Evolutionary conservation across 805 yeast genomes (phyloP).

Genomic region (Schwanniomyces sp.): DNA sequence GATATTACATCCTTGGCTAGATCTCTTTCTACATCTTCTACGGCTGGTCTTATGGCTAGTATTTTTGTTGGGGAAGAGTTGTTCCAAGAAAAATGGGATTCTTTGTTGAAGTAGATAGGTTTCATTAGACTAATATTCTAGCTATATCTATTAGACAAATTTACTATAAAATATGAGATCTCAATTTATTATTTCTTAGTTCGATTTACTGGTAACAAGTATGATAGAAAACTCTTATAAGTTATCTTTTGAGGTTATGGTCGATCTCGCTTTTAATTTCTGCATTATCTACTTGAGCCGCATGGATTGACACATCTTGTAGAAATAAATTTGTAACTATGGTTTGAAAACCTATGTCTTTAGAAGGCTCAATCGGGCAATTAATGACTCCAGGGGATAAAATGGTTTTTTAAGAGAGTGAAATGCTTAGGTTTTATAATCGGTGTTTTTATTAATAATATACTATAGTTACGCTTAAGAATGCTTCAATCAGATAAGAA

Average conservation of each 20-base stretch:
- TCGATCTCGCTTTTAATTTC: not conserved
- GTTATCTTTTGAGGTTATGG: too few species aligned
- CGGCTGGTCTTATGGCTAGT: constrained; percentile 4
- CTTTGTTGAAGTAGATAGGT: not conserved
- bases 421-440: not conserved
- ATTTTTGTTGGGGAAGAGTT: not conserved
- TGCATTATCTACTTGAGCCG: not conserved
- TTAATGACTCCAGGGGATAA: not conserved
- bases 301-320: not conserved
- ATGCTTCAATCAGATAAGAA: not conserved
- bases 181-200: too few species aligned
- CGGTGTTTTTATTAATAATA: not conserved
- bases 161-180: too few species aligned
- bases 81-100: constrained; percentile 3
- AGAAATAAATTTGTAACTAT: not conserved
- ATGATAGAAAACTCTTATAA: too few species aligned
- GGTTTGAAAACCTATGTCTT: not conserved
- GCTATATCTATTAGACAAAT: too few species aligned
- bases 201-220: too few species aligned
- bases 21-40: constrained; percentile 9
- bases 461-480: not conserved
- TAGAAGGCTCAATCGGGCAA: not conserved
- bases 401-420: not conserved
- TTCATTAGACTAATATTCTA: not conserved
- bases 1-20: constrained; percentile 6